phyloP scores from a whole-genome alignment of 139 green algal genomes.

The Closterium sp. region DNA sequence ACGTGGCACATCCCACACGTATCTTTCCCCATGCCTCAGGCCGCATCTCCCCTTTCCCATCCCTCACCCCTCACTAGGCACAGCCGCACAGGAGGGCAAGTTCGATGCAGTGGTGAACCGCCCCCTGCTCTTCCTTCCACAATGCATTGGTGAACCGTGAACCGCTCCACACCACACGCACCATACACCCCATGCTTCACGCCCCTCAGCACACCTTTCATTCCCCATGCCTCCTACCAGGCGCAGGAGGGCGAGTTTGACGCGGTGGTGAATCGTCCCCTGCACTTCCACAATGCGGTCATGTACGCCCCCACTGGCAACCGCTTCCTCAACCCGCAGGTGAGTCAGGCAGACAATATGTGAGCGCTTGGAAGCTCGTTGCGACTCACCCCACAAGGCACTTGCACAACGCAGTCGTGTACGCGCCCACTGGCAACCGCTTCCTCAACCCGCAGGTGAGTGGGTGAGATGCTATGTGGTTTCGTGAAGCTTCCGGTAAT shows the following conservation, averaged over 20 bases:
- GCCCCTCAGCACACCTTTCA: no score
- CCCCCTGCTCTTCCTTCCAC: not conserved
- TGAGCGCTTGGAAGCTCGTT: no score
- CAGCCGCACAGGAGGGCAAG: not conserved
- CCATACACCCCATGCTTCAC: no score
- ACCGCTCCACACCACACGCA: no score
- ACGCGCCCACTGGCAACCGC: not conserved
- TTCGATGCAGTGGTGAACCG: constrained; percentile 21
- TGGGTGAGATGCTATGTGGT: no score
- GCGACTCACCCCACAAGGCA: no score
- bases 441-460: not conserved
- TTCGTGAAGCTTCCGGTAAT: no score
- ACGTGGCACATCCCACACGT: no score
- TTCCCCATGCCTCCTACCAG: not conserved
- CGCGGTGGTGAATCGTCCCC: constrained; percentile 12
- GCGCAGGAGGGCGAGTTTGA: not conserved
- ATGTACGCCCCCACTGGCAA: not conserved
- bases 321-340: not conserved
- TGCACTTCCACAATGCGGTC: constrained; percentile 17
- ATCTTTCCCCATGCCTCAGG: not conserved
- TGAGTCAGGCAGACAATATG: not conserved
- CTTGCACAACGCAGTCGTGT: not conserved
- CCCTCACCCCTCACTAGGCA: no score
- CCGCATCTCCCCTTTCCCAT: no score
- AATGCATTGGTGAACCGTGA: no score